Percentiles rank a stretch among this genome's conserved stretches.
Evolutionary conservation across 2,329 filamentous ascomycete species (phyloP).

Genomic region (Dactylellina cionopaga): DNA sequence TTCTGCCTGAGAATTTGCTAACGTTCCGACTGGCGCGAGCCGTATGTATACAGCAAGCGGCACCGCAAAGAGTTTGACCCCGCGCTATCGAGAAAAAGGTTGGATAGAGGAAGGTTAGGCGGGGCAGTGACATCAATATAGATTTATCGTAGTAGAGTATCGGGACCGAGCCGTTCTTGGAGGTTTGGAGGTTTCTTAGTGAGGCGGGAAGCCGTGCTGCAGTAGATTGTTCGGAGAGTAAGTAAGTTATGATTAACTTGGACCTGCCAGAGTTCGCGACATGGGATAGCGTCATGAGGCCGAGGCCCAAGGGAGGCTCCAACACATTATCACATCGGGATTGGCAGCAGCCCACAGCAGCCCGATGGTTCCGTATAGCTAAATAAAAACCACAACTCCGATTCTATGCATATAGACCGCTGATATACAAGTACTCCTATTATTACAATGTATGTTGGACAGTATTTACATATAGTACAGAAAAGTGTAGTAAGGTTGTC

Average conservation of each 20-base stretch:
- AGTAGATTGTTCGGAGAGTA: not conserved
- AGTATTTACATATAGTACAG: slow-evolving; percentile 19
- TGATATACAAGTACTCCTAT: slow-evolving; percentile 13
- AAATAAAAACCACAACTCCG: slow-evolving; percentile 1
- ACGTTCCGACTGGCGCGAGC: slow-evolving; percentile 25
- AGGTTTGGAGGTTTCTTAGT: not conserved
- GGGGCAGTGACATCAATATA: slow-evolving; percentile 41
- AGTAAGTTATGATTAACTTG: not conserved
- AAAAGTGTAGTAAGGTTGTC: not conserved
- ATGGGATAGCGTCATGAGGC: slow-evolving; percentile 34
- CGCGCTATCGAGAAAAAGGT: slow-evolving; percentile 46
- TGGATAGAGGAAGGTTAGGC: slow-evolving; percentile 48
- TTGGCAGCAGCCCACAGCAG: slow-evolving; percentile 19
- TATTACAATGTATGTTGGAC: not conserved
- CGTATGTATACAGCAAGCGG: slow-evolving; percentile 45
- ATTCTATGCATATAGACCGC: slow-evolving; percentile 6
- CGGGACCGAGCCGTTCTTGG: not conserved
- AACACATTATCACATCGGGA: slow-evolving; percentile 39
- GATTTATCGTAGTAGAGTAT: not conserved
- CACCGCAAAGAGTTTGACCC: slow-evolving; percentile 31
- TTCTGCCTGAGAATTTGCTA: slow-evolving; percentile 29
- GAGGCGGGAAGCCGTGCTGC: not conserved
- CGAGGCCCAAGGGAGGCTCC: slow-evolving; percentile 41
- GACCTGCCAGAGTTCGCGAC: slow-evolving; percentile 27
- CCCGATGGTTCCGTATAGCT: slow-evolving; percentile 8